These are phyloP conservation scores for Rhodamnia rubescens DNA, from an alignment of 345 rosid species.

Conservation along the genomic window DNA sequence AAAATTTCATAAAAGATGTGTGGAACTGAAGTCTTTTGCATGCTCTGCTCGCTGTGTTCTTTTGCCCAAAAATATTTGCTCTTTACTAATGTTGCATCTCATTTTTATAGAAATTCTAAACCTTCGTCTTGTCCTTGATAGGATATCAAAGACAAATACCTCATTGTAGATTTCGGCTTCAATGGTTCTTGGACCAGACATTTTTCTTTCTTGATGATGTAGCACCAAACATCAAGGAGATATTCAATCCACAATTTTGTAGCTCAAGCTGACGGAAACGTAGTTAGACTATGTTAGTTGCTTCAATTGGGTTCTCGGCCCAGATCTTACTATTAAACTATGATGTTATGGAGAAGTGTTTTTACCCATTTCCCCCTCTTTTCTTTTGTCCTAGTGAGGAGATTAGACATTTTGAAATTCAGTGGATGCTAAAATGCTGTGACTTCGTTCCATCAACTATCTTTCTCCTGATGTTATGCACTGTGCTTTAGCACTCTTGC, in stretches of 20 bases:
- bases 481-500: background rate
- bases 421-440: background rate
- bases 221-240: background rate
- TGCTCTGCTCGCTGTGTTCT: background rate
- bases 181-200: background rate
- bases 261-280: background rate
- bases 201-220: background rate
- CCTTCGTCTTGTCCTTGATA: background rate
- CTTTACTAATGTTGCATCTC: background rate
- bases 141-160: background rate
- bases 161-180: background rate
- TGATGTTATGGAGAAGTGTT: background rate
- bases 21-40: background rate
- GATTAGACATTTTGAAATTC: background rate
- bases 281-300: background rate
- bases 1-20: background rate
- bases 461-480: background rate
- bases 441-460: background rate
- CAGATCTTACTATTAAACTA: background rate
- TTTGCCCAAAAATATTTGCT: background rate
- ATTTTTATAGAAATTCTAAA: background rate
- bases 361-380: background rate
- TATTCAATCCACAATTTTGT: background rate
- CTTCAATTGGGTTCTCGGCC: background rate
- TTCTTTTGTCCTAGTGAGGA: background rate